Evolutionary conservation across 2,329 filamentous ascomycete species (phyloP), one percentile per base, ranked within the genome.

Genomic region (Tetracladium maxilliforme): DNA sequence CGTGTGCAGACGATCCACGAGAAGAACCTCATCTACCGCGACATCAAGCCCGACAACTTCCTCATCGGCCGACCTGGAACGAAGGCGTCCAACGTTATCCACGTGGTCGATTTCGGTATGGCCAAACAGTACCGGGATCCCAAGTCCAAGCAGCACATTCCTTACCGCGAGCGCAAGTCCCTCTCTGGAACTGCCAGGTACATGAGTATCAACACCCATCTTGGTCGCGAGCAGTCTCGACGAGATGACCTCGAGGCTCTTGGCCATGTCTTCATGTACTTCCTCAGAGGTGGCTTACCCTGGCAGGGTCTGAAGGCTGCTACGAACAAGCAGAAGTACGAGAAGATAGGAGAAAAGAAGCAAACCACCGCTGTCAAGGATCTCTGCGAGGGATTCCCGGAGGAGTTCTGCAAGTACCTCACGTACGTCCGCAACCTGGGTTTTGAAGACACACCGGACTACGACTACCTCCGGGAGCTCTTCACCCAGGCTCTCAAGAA

Each of bases 321-420:
- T 16, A 78, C 73, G 23, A 78, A 78, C 52, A 77, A 98, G 70
- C 90, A 98, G 51, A 98, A 98, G 60, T 98, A 98, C 50, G 90
- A 98, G 59, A 95, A 95, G 68, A 98, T 98, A 54, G 90, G 90
- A 22, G 87, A 98, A 64, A 95, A 98, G 77, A 98, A 98, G 64
- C 90, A 95, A 60, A 94, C 87, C 0, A 95, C 90, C 13, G 70
- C 72, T 5, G 92, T 98, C 58, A 93, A 94, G 60, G 90, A 98
- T 43, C 70, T 98, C 10, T 95, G 87, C 49, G 86, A 94, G 41
- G 79, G 83, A 25, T 95, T 92, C 56, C 87, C 90, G 37, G 82
- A 93, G 49, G 86, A 98, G 56, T 92, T 98, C 53, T 92, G 79
- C 62, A 92, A 94, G 55, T 98, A 98, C 53, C 63, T 98, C 29